phyloP scores from a whole-genome alignment of 2,329 filamentous ascomycete species.

The Cladophialophora immunda region DNA sequence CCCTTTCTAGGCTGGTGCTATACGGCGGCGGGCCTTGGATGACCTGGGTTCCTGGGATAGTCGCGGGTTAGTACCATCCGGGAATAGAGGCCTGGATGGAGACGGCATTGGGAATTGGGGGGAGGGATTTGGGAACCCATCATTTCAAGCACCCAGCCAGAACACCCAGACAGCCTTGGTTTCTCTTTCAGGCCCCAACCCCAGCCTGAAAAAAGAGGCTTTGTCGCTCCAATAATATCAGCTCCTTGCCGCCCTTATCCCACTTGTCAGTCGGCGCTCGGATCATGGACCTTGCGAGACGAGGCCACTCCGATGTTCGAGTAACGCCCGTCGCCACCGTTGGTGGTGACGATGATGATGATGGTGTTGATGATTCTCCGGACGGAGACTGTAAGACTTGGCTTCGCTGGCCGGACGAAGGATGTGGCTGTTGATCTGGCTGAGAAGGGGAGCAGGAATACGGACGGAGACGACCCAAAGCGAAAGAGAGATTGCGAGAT shows the following conservation, averaged over 20 bases:
- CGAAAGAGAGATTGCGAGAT: conserved; percentile 5
- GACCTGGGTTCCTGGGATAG: conserved; percentile 15
- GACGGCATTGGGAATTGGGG: conserved; percentile 1
- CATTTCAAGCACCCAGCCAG: not conserved
- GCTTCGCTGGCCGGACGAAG: not conserved
- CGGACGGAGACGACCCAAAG: conserved; percentile 12
- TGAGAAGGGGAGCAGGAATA: conserved; percentile 2
- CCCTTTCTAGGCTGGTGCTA: conserved; percentile 15
- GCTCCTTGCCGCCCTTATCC: conserved; percentile 7
- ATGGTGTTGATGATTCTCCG: conserved; percentile 1
- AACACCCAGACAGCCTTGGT: conserved; percentile 15
- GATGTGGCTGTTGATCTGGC: conserved; percentile 12
- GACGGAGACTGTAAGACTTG: conserved; percentile 3
- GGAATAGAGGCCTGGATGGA: conserved; percentile 18
- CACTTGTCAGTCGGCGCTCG: conserved; percentile 13
- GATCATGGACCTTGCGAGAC: conserved; percentile 15
- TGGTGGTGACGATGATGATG: not conserved
- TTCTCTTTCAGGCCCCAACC: conserved; percentile 22
- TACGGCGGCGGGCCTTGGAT: conserved; percentile 22
- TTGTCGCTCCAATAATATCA: conserved; percentile 22
- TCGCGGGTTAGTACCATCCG: conserved; percentile 9
- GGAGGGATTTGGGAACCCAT: conserved; percentile 19
- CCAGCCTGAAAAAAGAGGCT: conserved; percentile 18
- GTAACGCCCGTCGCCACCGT: not conserved
- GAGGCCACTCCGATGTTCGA: not conserved